Base-by-base conservation (phyloP, 306 rosid genomes). In the Quillaja saponaria region DNA sequence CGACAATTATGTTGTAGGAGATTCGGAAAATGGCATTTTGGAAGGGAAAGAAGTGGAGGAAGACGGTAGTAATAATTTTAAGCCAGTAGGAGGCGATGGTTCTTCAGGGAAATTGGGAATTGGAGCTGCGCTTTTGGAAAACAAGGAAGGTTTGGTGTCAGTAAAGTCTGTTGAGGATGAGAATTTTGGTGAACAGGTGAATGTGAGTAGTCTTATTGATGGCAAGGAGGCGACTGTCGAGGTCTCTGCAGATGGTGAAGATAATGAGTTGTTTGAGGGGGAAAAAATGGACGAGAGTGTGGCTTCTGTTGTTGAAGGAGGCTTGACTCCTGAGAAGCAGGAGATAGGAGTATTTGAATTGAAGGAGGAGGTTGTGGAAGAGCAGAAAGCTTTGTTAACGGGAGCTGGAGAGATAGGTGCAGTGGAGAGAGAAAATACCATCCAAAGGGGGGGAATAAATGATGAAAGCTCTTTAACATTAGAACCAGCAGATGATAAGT, bases 191-290 rank as follows among this genome's bases (percentile, higher is more conserved):
- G 80, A 73, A 10, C 39, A 34, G 67, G 72, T 37, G 41, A 66
- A 63, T 57, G 92, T 75, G 52, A 69, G 55, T 39, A 81, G 76
- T 39, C 73, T 51, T n/a, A 28, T 56, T 65, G 81, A 63, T 46
- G 62, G 28, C 17, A 65, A 50, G 4, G 79, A 67, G 69, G 76
- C 56, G 8, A 54, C 46, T 58, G 55, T 28, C 21, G 81, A 81
- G 68, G 73, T 67, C 47, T 49, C 51, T 12, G 53, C 28, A 8
- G 67, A 44, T 42, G 64, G 7, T 16, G 55, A 35, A 21, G 54
- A 71, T 49, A 63, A 71, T 48, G 44, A 49, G 39, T 73, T 35
- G 46, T 25, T 49, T 34, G 79, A 59, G 31, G 34, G 58, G 21
- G 62, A 35, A 10, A 49, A 41, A 49, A 64, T 21, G 48, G 78